Base-by-base conservation (phyloP, 2,329 filamentous ascomycete species). In the Ophiocordyceps unilateralis region DNA sequence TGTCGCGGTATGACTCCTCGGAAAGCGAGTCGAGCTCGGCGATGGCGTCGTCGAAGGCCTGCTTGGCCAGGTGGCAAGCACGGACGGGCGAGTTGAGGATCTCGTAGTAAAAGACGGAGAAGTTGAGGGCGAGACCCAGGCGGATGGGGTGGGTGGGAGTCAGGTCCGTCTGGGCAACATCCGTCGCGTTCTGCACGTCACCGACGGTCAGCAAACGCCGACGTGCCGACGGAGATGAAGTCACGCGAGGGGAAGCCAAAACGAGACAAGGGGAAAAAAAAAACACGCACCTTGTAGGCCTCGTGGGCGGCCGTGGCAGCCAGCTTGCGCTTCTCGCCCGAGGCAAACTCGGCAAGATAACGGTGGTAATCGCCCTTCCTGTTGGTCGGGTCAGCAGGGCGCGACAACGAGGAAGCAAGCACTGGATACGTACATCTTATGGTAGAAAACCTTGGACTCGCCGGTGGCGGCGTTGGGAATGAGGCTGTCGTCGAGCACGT, bases 61-160 rank as follows among this genome's bases (percentile, higher is more conserved):
- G 89, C 80, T 96, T 96, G 67, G 89, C 89, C 55, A 95, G 80
- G 67, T 94, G 88, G 81, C 89, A 95, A 62, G 88, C 89, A 72
- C 93, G 89, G 66, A 96, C 91, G 51, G 89, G 89, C 38, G 89
- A 87, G 76, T 96, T 98, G 59, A 96, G 76, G 64, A 96, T 98
- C 79, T 98, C 91, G 67, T 98, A 98, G 81, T 96, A 96, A 77
- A 95, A 96, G 60, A 95, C 88, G 52, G 88, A 94, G 80, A 96
- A 95, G 82, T 95, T 96, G 56, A 96, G 80, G 53, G 89, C 89
- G 59, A 96, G 82, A 65, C 89, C 89, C 53, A 96, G 84, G 60
- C 89, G 88, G 72, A 96, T 96, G 56, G 89, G 89, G 76, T 96
- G 89, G 48, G 91, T 96, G 48, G 89, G 89, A 49, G 89, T 88